Evolutionary conservation across 2,329 filamentous ascomycete genomes (phyloP), one percentile per base, ranked within the genome.

Genomic region (Xylaria sp.): DNA sequence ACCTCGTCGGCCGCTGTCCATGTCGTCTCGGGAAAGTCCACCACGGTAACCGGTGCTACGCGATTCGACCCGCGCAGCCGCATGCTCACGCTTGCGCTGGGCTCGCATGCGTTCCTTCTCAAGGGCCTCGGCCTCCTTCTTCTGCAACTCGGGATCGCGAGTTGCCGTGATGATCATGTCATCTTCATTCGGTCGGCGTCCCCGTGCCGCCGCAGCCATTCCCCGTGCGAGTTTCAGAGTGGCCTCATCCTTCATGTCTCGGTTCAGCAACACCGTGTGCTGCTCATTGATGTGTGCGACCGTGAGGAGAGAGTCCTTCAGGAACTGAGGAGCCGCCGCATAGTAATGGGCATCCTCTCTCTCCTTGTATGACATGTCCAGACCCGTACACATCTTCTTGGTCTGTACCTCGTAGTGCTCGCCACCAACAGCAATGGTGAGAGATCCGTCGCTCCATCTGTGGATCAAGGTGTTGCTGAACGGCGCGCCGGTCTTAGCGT

Each of bases 381-480:
- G 76, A 1, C 80, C 76, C 1, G 88, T 87, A 1, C 88, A 88
- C 52, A 92, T 82, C 23, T 80, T 75, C 74, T 90, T 91, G 67
- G 83, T 85, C 63, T 85, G 81, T 51, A 92, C 81, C 69, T 91
- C 88, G 76, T 88, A 92, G 68, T 92, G 89, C 64, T 87, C 85
- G 60, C 84, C 85, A 11, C 89, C 90, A 23, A 92, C 79, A n/a
- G 88, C 84, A 23, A 93, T 77, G 9, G 89, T 92, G 13, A 90
- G 77, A 3, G 87, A 91, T 34, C 90, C 90, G 69, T 93, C 90
- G 62, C 86, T 91, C 90, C 90, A 93, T 66, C 83, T 83, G 69
- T 90, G 84, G 35, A 93, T 76, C 63, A 87, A 83, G 2, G 90
- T 83, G 70, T 93, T 93, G 69, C 89, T 92, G 70, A 89, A 84